phyloP scores from a whole-genome alignment of 176 grass and related monocot species.

The Puccinellia tenuiflora region DNA sequence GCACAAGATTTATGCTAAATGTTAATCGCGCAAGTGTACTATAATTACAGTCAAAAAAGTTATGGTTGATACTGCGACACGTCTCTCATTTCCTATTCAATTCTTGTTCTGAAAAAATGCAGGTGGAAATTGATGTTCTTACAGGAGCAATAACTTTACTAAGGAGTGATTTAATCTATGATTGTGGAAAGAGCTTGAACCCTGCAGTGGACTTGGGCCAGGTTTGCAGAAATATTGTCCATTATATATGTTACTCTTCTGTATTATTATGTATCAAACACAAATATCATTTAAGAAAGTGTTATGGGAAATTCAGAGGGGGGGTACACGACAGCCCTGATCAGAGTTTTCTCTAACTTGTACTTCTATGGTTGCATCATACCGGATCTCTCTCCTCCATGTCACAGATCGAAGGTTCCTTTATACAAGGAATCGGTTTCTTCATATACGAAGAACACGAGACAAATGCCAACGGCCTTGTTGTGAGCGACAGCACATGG shows the following conservation, averaged over 20 bases:
- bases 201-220: conserved; percentile 77
- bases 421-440: conserved; percentile 63
- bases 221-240: conserved; percentile 27
- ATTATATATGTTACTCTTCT: too few species aligned
- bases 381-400: not conserved
- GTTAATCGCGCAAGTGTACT: not conserved
- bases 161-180: conserved; percentile 52
- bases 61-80: not conserved
- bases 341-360: not conserved
- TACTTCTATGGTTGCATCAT: not conserved
- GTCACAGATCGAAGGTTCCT: conserved; percentile 49
- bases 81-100: not conserved
- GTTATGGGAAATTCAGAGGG: not conserved
- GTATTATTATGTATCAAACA: not conserved
- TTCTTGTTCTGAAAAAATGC: not conserved
- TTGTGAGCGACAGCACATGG: conserved; percentile 51
- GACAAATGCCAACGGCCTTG: conserved; percentile 43
- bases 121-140: conserved; percentile 72
- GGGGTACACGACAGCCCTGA: not conserved
- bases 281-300: not conserved
- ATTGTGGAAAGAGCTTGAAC: conserved; percentile 73
- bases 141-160: conserved; percentile 56
- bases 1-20: not conserved
- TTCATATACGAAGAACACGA: conserved; percentile 51
- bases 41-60: not conserved